Evolutionary conservation across 2,329 filamentous ascomycete genomes (phyloP).

Genomic region (Knoxdaviesia proteae): DNA sequence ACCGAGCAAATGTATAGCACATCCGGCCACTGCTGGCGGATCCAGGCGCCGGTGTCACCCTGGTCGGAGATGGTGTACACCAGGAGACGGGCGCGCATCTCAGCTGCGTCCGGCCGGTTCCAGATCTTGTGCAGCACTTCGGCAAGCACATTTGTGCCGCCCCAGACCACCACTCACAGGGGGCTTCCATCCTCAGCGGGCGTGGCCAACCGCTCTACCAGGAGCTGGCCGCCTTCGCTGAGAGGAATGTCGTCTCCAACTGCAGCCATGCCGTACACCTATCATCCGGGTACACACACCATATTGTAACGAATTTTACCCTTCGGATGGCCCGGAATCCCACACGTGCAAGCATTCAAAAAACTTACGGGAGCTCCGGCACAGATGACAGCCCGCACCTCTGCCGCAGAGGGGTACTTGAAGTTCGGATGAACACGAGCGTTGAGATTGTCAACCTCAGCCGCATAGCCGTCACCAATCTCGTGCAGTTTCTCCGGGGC

Average conservation of each 20-base stretch:
- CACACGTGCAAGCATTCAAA: neutral
- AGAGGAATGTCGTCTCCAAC: constrained; percentile 12
- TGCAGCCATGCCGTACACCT: constrained; percentile 15
- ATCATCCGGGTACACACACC: too few relatives aligned
- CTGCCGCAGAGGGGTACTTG: constrained; percentile 17
- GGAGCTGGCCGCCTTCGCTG: constrained; percentile 19
- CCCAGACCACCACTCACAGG: constrained; percentile 31
- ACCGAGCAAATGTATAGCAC: constrained; percentile 33
- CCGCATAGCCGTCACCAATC: constrained; percentile 21
- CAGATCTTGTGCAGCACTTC: constrained; percentile 21
- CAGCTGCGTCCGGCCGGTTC: constrained; percentile 12
- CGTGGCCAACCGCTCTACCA: constrained; percentile 13
- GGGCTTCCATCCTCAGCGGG: constrained; percentile 12
- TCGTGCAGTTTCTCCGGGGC: constrained; percentile 20
- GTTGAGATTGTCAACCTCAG: constrained; percentile 25
- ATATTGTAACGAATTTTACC: neutral
- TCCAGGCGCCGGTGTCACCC: constrained; percentile 34
- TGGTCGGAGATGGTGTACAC: constrained; percentile 38
- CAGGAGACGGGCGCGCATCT: constrained; percentile 20
- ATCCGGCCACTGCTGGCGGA: constrained; percentile 29
- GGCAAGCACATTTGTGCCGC: constrained; percentile 29
- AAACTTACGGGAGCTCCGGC: constrained; percentile 14
- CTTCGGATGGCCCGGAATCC: too few relatives aligned
- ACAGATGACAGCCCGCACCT: constrained; percentile 14
- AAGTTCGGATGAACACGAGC: constrained; percentile 21